Base-by-base conservation (phyloP, 176 grass and related monocot species). In the Carex scoparia region DNA sequence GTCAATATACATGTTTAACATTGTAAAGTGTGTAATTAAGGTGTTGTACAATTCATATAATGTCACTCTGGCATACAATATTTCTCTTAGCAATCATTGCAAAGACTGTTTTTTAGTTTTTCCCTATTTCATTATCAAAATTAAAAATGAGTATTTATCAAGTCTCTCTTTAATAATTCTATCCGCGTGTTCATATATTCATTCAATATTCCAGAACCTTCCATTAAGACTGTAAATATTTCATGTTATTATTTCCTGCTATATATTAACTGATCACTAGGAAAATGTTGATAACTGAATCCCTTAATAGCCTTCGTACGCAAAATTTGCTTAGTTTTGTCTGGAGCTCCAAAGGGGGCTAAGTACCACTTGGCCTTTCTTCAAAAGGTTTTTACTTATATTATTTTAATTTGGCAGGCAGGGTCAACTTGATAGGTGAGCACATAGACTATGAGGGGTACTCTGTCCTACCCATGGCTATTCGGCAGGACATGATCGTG, bases 401-500 rank as follows among this genome's bases (percentile, higher is more conserved):
- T 33, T 11, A 31, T 32, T 38, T 85, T 18, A 46, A 76, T 55
- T 79, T 82, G 51, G 84, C 63, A 98, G 96, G 96, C 71, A 86
- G 96, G 87, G 96, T 99, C 74, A 99, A 99, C 78, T 86, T 99
- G 28, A 99, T 99, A 32, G 93, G 96, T 58, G 96, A 99, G 89
- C 96, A 99, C 85, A 99, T 99, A 67, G 96, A 99, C 83, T 94
- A 94, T 82, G 93, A 99, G 88, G 96, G 96, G 1, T 95, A 99
- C 87, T 94, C 96, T 19, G 96, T 99, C 79, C 88, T 99, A 62
- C 96, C 96, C 66, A 99, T 99, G 96, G 96, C 96, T 65, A 99
- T 95, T 85, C 89, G 96, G 60, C 96, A 99, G 84, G 96, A 99
- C 85, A 95, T 91, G 70, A 95, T 99, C 64, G 93, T 99, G 53